These are phyloP conservation scores for Colletotrichum sp. DNA, from an alignment of 2,329 filamentous ascomycete species.

Conservation along the genomic window DNA sequence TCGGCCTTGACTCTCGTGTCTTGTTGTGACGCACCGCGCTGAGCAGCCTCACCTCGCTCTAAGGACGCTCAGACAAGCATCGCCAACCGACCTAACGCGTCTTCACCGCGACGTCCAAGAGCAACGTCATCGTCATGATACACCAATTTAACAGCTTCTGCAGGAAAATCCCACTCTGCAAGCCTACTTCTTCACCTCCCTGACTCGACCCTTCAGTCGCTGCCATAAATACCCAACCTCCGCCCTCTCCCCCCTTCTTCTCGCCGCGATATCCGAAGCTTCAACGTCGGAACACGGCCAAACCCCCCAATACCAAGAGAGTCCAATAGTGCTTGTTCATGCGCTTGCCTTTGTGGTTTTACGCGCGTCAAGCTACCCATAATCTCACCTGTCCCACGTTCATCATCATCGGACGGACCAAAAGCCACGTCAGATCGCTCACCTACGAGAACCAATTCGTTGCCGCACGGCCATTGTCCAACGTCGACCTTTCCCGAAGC, in stretches of 20 bases:
- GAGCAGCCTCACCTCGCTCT: neutral
- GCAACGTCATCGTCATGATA: neutral
- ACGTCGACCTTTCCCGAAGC: neutral
- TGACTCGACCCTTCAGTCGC: neutral
- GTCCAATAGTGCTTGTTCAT: neutral
- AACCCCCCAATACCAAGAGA: neutral
- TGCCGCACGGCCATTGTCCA: neutral
- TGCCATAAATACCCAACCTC: neutral
- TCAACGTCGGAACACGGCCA: neutral
- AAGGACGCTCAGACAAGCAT: neutral
- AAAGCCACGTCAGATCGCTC: neutral
- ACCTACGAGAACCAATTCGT: neutral
- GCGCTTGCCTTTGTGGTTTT: neutral
- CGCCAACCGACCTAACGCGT: neutral
- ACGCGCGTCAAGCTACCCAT: neutral
- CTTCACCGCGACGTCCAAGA: neutral
- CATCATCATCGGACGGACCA: neutral
- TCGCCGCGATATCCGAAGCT: neutral
- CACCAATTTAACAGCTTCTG: neutral
- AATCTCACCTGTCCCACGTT: neutral
- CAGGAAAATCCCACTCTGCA: neutral
- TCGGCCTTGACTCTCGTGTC: rapidly evolving
- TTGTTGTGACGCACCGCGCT: neutral
- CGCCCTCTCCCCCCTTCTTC: neutral
- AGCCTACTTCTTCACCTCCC: neutral